Base-by-base conservation (phyloP, 2,329 filamentous ascomycete genomes). In the Fusarium sp. region DNA sequence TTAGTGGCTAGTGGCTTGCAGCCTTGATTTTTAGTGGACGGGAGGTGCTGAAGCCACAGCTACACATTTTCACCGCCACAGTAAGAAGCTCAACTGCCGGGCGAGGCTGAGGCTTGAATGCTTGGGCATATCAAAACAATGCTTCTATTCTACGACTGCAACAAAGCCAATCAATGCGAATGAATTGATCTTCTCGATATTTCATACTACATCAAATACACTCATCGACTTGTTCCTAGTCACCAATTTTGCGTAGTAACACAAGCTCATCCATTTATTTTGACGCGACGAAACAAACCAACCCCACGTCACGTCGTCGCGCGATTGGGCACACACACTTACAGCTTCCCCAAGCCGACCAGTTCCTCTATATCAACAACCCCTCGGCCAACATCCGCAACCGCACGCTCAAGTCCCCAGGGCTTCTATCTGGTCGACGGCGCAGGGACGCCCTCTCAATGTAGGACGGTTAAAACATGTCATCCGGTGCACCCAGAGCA, bases 401-500 rank as follows among this genome's bases (percentile, higher is more conserved):
- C 52, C 39, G 34, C 43, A 39, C 5, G 27, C 23, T 1, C 30
- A 35, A 56, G n/a, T 34, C 32, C 54, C 18, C 41, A 32, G 66
- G 60, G 20, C 23, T 39, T 45, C 54, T 16, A 43, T 37, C 41
- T 14, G 45, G 13, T 54, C 25, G 32, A 45, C 32, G 43, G 32
- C 63, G 35, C 43, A 60, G 45, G 60, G 54, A 61, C 34, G 60
- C 58, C 52, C 37, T 72, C 70, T 71, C 81, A 80, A 84, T 84
- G 83, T 83, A 83, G 81, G 43, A 75, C 77, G 72, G 77, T 72
- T 77, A 80, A 71, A 75, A 67, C 73, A 86, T 86, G 84, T 84
- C 85, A 72, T 85, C 84, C 68, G 83, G 81, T 75, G 78, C 80
- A 76, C 79, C 81, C 73, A 80, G 84, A 82, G 82, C 83, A 76